Evolutionary conservation across 208 protist species (phyloP).

Genomic region (Leishmania guyanensis): DNA sequence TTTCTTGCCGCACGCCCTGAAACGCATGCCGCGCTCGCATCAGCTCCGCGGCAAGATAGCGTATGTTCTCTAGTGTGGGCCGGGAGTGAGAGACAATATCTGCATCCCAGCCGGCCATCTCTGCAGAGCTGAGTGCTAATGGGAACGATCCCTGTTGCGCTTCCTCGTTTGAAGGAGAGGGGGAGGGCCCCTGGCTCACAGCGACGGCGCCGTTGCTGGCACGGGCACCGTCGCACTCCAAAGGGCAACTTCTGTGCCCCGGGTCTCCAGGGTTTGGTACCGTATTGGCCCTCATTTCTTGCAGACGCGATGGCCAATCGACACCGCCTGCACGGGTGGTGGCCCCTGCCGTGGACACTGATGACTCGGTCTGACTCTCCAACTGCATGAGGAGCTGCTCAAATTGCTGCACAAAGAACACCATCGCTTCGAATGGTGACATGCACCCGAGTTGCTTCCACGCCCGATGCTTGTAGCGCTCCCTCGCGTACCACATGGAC

Average conservation of each 20-base stretch:
- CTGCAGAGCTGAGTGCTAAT: not conserved
- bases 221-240: not conserved
- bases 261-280: not conserved
- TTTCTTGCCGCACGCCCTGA: not conserved
- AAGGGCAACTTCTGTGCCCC: not conserved
- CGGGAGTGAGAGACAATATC: conserved; percentile 46
- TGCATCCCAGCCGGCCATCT: conserved; percentile 40
- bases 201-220: not conserved
- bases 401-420: conserved; percentile 73
- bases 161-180: not conserved
- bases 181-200: not conserved
- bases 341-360: not conserved
- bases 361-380: conserved; percentile 3
- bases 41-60: conserved; percentile 51
- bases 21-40: conserved; percentile 43
- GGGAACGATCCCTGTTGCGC: not conserved
- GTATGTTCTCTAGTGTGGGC: conserved; percentile 48
- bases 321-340: not conserved
- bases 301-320: conserved; percentile 27
- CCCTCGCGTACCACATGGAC: conserved; percentile 60
- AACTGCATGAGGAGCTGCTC: conserved; percentile 34
- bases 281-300: not conserved
- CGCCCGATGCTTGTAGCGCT: conserved; percentile 74
- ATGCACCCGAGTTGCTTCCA: conserved; percentile 73
- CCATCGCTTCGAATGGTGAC: conserved; percentile 82